A percentile compares a stretch with the other conserved stretches of the same genome.
phyloP scores from a whole-genome alignment of 179 eudicot species.

The Monotropa hypopitys region DNA sequence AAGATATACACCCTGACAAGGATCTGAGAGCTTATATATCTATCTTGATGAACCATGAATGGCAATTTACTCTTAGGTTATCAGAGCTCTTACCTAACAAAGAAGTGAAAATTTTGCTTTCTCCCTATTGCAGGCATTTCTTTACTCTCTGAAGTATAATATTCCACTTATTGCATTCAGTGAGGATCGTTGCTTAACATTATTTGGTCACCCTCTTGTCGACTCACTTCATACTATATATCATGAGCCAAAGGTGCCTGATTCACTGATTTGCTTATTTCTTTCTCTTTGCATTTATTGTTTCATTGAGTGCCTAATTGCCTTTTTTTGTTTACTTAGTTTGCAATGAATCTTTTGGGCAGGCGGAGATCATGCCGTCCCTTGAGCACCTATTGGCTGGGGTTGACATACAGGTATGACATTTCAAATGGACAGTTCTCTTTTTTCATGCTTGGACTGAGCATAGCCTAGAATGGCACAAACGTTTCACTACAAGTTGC shows the following conservation, averaged over 20 bases:
- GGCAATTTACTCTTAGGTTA: slow-evolving; percentile 1
- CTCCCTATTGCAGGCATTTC: slow-evolving; percentile 42
- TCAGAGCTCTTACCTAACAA: not conserved
- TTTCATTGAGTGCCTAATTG: not conserved
- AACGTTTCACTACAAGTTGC: not conserved
- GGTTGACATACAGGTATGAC: slow-evolving; percentile 61
- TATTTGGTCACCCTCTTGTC: slow-evolving; percentile 74
- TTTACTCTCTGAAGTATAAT: slow-evolving; percentile 56
- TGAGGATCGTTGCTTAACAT: slow-evolving; percentile 69
- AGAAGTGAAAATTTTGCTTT: not conserved
- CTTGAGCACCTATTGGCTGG: slow-evolving; percentile 51
- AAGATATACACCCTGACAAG: not conserved
- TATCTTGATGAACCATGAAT: not conserved
- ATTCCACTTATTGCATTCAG: slow-evolving; percentile 82
- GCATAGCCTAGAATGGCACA: not conserved
- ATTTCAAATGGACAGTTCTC: not conserved
- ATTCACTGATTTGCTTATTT: not conserved
- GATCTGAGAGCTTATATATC: not conserved
- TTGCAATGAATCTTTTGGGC: slow-evolving; percentile 14
- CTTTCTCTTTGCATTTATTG: not conserved
- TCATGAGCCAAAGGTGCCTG: slow-evolving; percentile 79
- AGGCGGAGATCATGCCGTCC: slow-evolving; percentile 76
- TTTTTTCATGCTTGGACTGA: not conserved
- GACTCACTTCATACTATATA: slow-evolving; percentile 71
- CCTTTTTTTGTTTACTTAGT: not conserved